Base-by-base conservation (phyloP, 225 moss, liverwort and hornwort genomes). In the Takakia lepidozioides region DNA sequence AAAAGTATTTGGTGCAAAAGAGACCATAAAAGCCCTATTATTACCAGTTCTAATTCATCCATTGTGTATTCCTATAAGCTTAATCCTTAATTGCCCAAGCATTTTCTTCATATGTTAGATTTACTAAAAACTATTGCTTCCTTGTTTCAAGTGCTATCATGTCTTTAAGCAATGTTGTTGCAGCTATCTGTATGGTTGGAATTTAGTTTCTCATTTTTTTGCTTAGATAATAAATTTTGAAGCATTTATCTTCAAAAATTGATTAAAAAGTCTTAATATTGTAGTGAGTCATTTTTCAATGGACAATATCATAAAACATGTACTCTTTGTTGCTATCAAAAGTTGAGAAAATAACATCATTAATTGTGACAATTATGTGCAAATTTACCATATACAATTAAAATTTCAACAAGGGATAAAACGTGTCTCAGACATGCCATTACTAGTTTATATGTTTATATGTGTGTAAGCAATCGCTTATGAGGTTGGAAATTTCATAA, bases 121-220 rank as follows among this genome's bases (percentile, higher is more conserved):
- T 16, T 7, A 41, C n/a, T 41, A 41, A 41, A 41, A 41, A 41
- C 14, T 41, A 41, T 15, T 16, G n/a, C n/a, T 4, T 41, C n/a
- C n/a, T 15, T 41, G 40, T 41, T 41, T 41, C 40, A 41, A 41
- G 14, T 41, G 19, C n/a, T 7, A 41, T 41, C 8, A 41, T 41
- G 40, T 19, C 40, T 41, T 41, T 41, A 41, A 41, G 40, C 40
- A 41, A 41, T 14, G 40, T 41, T 41, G 40, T 41, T 15, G n/a
- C 40, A 41, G n/a, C n/a, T n/a, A 42, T 42, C 16, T 42, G 41
- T 42, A 5, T n/a, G 41, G 20, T 42, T 42, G 41, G 41, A 42
- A 42, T 42, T 19, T 42, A n/a, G 41, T 42, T 42, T 42, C 20
- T 16, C 5, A 42, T 42, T 42, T 42, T 42, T 42, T 1, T 16